Conservation (phyloP, 768 basidiomycete species). For the Bullera alba region DNA sequence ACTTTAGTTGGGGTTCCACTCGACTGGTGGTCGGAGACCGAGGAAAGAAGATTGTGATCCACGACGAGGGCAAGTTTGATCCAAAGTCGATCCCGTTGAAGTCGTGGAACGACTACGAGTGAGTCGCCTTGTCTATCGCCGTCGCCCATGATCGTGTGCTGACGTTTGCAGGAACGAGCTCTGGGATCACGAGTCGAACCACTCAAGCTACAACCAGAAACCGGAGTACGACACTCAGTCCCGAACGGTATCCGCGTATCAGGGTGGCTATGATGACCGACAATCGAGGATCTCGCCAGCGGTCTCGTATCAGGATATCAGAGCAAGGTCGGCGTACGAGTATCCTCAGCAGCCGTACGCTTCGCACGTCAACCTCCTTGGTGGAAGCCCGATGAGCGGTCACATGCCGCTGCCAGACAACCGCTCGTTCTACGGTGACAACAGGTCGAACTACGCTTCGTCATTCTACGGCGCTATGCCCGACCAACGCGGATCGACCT, state of each 20-base stretch:
- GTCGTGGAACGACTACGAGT: constrained; percentile 90
- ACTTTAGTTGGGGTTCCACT: constrained; percentile 62
- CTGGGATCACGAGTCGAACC: constrained; percentile 95
- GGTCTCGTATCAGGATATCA: constrained; percentile 56
- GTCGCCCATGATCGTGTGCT: constrained; percentile 3
- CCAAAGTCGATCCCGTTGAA: constrained; percentile 87
- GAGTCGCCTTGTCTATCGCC: constrained; percentile 31
- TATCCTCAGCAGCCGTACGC: constrained; percentile 51
- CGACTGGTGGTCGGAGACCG: constrained; percentile 72
- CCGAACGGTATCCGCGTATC: constrained; percentile 48
- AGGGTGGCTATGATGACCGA: constrained; percentile 67
- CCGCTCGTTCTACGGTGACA: constrained; percentile 13
- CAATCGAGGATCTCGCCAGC: constrained; percentile 70
- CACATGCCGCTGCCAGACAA: neutral
- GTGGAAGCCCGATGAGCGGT: constrained; percentile 7
- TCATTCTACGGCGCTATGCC: constrained; percentile 17
- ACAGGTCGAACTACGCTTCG: constrained; percentile 36
- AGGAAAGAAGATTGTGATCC: constrained; percentile 91
- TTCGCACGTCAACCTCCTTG: constrained; percentile 2
- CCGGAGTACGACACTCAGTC: constrained; percentile 53
- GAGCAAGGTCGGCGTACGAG: constrained; percentile 48
- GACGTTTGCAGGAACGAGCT: constrained; percentile 70
- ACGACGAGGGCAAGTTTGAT: constrained; percentile 98
- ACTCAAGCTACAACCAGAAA: constrained; percentile 81
- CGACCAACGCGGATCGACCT: constrained; percentile 2